These are phyloP conservation scores for Hanseniaspora lachancei DNA, from an alignment of 805 yeast genomes.

Conservation along the genomic window DNA sequence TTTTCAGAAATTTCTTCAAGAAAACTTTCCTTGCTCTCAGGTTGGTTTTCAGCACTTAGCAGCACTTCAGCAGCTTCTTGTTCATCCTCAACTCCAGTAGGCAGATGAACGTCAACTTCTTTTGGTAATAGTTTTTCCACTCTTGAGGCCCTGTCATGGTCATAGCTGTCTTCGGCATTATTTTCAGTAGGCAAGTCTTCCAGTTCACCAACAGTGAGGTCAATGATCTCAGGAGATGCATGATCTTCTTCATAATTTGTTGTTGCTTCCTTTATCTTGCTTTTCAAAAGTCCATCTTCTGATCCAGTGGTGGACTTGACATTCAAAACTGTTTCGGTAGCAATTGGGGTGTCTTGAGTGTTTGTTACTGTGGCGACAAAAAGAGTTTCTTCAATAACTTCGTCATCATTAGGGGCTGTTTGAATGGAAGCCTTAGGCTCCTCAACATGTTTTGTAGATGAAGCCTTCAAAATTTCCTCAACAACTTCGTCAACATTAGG, in stretches of 20 bases:
- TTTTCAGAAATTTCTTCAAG: background rate
- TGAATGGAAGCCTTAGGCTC: background rate
- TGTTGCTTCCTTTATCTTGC: background rate
- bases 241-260: background rate
- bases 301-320: slow-evolving; percentile 9
- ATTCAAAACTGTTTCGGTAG: background rate
- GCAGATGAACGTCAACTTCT: background rate
- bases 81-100: background rate
- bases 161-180: background rate
- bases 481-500: slow-evolving; percentile 12
- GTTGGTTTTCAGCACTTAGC: background rate
- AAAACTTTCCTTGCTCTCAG: background rate
- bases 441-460: no score
- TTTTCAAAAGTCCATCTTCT: background rate
- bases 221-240: background rate
- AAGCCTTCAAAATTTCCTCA: background rate
- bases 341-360: background rate
- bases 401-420: background rate
- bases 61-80: background rate
- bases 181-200: background rate
- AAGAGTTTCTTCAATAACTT: background rate
- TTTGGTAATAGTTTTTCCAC: background rate
- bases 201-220: background rate
- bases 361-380: background rate
- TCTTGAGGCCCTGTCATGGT: background rate